Evolutionary conservation across 2,329 filamentous ascomycete species (phyloP).

Genomic region (Macroventuria anomochaeta): DNA sequence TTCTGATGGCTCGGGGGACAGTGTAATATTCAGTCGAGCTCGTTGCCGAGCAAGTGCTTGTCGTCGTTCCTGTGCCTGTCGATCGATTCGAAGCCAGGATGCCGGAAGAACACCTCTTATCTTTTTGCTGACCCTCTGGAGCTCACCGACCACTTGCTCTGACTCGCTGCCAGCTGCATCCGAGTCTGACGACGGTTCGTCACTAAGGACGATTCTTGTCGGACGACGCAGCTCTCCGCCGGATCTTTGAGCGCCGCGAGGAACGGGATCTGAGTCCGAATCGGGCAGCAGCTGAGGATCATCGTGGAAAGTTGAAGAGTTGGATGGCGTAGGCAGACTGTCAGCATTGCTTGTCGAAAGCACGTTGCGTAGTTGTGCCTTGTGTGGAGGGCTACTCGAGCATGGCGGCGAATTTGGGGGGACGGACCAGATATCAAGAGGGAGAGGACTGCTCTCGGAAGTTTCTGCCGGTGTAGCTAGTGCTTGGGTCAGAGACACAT

Average conservation of each 20-base stretch:
- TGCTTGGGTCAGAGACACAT: slow-evolving; percentile 21
- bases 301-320: slow-evolving; percentile 38
- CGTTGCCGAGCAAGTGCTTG: slow-evolving; percentile 26
- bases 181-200: slow-evolving; percentile 28
- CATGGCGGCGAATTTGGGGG: slow-evolving; percentile 54
- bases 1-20: slow-evolving; percentile 33
- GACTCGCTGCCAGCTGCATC: slow-evolving; percentile 34
- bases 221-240: slow-evolving; percentile 20
- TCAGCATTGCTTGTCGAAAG: slow-evolving; percentile 15
- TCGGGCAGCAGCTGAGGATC: slow-evolving; percentile 20
- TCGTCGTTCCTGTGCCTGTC: slow-evolving; percentile 43
- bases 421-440: slow-evolving; percentile 44
- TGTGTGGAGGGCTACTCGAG: slow-evolving; percentile 39
- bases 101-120: slow-evolving; percentile 59
- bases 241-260: slow-evolving; percentile 22
- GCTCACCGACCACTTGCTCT: slow-evolving; percentile 39
- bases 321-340: slow-evolving; percentile 42
- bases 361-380: slow-evolving; percentile 13
- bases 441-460: slow-evolving; percentile 16
- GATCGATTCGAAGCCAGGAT: slow-evolving; percentile 58
- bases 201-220: slow-evolving; percentile 26
- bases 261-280: slow-evolving; percentile 32
- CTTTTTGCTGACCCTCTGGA: slow-evolving; percentile 48
- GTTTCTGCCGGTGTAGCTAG: slow-evolving; percentile 15
- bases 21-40: slow-evolving; percentile 11